Conservation (phyloP, 768 basidiomycete genomes). For the Leccinum subgranulosum region DNA sequence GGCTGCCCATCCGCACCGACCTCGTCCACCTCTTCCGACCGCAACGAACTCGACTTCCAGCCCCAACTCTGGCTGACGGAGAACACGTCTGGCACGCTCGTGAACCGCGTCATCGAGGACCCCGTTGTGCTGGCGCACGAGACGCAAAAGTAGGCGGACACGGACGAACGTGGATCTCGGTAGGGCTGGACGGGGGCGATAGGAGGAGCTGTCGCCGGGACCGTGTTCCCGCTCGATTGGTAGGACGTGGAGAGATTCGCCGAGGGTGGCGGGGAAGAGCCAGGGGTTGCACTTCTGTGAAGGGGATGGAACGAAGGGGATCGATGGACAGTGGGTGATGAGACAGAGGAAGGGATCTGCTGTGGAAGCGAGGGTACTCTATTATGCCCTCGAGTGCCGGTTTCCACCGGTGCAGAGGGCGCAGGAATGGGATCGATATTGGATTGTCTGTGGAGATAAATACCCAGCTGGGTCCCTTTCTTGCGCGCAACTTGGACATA, state of each 20-base stretch:
- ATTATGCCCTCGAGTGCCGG: constrained; percentile 27
- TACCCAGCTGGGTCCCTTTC: constrained; percentile 78
- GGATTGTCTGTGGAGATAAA: constrained; percentile 87
- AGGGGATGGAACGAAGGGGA: constrained; percentile 47
- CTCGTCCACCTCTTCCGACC: constrained; percentile 49
- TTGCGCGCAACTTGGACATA: constrained; percentile 87
- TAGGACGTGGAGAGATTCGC: constrained; percentile 19
- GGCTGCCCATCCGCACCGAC: constrained; percentile 32
- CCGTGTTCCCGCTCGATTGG: constrained; percentile 19
- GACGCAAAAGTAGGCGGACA: constrained; percentile 82
- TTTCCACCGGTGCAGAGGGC: constrained; percentile 51
- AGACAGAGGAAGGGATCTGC: constrained; percentile 26
- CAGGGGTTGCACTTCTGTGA: constrained; percentile 42
- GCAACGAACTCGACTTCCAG: constrained; percentile 71
- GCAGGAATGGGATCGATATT: constrained; percentile 76
- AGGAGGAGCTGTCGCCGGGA: constrained; percentile 44
- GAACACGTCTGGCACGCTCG: constrained; percentile 84
- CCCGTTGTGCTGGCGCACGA: constrained; percentile 80
- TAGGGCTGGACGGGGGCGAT: constrained; percentile 63
- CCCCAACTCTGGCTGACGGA: constrained; percentile 90
- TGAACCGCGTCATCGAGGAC: constrained; percentile 77
- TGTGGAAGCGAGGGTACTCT: constrained; percentile 31
- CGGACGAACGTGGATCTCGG: constrained; percentile 66
- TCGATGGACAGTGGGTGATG: constrained; percentile 34
- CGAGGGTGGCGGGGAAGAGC: constrained; percentile 23